Conservation (phyloP, 2,329 filamentous ascomycete species). For the Calonectria pteridis region DNA sequence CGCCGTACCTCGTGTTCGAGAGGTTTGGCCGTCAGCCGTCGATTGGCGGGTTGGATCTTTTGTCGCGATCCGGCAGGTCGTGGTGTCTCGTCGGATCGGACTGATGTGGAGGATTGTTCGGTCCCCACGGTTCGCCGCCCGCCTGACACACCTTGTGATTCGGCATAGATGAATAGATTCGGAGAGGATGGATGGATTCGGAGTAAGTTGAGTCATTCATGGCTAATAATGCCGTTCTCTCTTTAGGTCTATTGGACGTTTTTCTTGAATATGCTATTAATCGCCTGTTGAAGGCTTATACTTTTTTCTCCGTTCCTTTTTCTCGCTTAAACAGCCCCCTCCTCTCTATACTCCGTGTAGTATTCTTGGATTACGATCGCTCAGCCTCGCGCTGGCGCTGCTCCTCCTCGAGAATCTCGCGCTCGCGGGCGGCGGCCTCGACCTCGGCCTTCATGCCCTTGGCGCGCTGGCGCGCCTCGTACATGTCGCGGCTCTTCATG, state of each 20-base stretch:
- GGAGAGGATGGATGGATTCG: background rate
- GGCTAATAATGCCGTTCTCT: background rate
- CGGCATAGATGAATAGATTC: background rate
- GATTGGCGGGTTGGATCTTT: background rate
- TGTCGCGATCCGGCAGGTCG: background rate
- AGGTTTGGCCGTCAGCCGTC: background rate
- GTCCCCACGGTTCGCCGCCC: background rate
- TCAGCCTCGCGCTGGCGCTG: slow-evolving; percentile 63
- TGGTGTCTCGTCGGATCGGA: background rate
- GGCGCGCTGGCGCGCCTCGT: slow-evolving; percentile 90
- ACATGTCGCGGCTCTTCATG: slow-evolving; percentile 85
- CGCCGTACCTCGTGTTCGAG: background rate
- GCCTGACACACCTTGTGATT: background rate
- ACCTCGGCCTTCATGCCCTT: slow-evolving; percentile 89
- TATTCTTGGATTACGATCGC: slow-evolving; percentile 36
- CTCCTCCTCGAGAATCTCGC: slow-evolving; percentile 73
- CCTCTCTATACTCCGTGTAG: too few species aligned
- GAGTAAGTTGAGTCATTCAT: background rate
- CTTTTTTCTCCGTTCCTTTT: background rate
- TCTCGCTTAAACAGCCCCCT: background rate
- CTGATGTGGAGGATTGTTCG: slow-evolving; percentile 1
- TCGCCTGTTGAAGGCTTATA: slow-evolving; percentile 43
- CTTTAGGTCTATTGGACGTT: slow-evolving; percentile 1
- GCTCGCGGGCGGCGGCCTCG: slow-evolving; percentile 74
- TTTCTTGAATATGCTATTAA: slow-evolving; percentile 12